Percentiles rank a stretch among this genome's conserved stretches.
Conservation (phyloP, 306 rosid genomes). For the Vigna hirtella region DNA sequence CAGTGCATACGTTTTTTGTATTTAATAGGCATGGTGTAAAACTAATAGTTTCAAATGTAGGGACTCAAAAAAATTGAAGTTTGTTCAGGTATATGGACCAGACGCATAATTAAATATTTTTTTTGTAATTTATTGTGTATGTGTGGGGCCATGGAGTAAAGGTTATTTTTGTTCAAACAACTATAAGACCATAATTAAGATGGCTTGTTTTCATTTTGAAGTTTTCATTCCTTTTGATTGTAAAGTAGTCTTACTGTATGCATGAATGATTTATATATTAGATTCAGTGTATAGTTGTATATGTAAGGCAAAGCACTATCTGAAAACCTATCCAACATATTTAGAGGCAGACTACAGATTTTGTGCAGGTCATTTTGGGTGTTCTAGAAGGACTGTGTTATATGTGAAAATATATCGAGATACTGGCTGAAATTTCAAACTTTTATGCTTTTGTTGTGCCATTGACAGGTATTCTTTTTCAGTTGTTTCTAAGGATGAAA, state of each 20-base stretch:
- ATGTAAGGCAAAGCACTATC: not conserved
- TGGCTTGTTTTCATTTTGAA: not conserved
- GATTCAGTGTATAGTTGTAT: not conserved
- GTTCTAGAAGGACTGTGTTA: slow-evolving; percentile 24
- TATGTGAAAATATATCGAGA: slow-evolving; percentile 30
- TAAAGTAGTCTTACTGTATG: not conserved
- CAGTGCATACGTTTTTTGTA: no score
- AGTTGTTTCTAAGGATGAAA: slow-evolving; percentile 73
- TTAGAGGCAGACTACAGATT: not conserved
- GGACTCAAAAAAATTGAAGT: no score
- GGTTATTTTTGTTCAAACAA: not conserved
- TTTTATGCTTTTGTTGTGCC: slow-evolving; percentile 39
- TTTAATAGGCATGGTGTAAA: no score
- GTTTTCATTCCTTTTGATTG: not conserved
- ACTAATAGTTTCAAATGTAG: no score
- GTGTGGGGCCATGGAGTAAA: not conserved
- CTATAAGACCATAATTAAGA: slow-evolving; percentile 5
- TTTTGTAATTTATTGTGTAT: slow-evolving; percentile 8
- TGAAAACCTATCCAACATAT: not conserved
- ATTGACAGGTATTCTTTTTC: slow-evolving; percentile 79
- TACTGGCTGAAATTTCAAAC: slow-evolving; percentile 32
- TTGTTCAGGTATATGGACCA: no score
- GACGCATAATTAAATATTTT: not conserved
- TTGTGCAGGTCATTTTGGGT: not conserved
- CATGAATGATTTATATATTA: not conserved